Percentiles rank a stretch among this genome's conserved stretches.
Conservation (phyloP, 345 rosid genomes). For the Rhizophora mangle region DNA sequence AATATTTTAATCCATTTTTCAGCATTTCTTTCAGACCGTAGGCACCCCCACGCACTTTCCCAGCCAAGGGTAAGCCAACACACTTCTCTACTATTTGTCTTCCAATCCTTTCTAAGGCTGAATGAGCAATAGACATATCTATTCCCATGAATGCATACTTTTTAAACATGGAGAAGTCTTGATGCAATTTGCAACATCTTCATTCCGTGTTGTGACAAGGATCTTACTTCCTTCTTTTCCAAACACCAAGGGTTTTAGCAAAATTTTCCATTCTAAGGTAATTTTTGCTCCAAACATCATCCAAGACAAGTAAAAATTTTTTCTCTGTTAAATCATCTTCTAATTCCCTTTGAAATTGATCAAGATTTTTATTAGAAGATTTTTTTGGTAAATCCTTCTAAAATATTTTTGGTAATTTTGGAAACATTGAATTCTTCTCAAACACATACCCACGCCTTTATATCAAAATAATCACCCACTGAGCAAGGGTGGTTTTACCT, state of each 20-base stretch:
- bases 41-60: slow-evolving; percentile 11
- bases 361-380: no score
- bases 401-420: no score
- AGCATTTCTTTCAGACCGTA: neutral
- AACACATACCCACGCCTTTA: no score
- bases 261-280: neutral
- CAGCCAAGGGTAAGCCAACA: slow-evolving; percentile 19
- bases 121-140: neutral
- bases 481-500: no score
- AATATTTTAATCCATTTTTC: slow-evolving; percentile 15
- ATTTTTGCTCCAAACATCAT: slow-evolving; percentile 11
- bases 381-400: no score
- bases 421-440: no score
- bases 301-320: slow-evolving; percentile 13
- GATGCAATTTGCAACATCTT: neutral
- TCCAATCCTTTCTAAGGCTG: slow-evolving; percentile 7
- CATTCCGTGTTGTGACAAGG: slow-evolving; percentile 2
- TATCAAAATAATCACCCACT: no score
- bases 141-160: slow-evolving; percentile 3
- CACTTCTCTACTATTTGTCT: slow-evolving; percentile 12
- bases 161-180: slow-evolving; percentile 4
- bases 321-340: neutral
- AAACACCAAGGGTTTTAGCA: neutral
- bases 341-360: no score
- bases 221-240: slow-evolving; percentile 14